A percentile compares a stretch with the other conserved stretches of the same genome.
Conservation (phyloP, 345 rosid species). For the Salix viminalis region DNA sequence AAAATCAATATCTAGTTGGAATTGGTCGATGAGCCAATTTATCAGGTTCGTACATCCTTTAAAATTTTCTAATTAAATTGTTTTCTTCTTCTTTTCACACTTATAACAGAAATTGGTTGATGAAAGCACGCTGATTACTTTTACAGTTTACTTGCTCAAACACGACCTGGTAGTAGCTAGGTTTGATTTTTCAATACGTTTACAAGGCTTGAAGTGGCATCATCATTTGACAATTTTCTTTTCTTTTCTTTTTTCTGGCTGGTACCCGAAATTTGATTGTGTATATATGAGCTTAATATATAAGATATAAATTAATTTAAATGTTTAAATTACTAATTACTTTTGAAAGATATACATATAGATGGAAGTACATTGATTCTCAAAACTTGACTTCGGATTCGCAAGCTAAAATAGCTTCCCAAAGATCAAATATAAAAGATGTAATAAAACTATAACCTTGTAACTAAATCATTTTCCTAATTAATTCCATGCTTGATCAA, state of each 20-base stretch:
- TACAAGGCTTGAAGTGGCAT: background rate
- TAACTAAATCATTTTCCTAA: too few relatives aligned
- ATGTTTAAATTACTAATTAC: background rate
- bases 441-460: background rate
- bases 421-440: background rate
- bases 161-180: background rate
- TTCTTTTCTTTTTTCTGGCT: background rate
- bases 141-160: slow-evolving; percentile 6
- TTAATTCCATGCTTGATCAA: too few relatives aligned
- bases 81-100: background rate
- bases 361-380: background rate
- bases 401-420: background rate
- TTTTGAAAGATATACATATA: background rate
- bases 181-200: background rate
- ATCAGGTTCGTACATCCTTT: background rate
- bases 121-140: background rate
- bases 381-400: background rate
- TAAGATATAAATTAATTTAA: background rate
- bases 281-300: background rate
- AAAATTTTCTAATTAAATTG: background rate
- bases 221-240: background rate
- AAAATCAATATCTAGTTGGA: slow-evolving; percentile 15
- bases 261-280: background rate
- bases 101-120: slow-evolving; percentile 10
- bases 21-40: slow-evolving; percentile 22